A percentile compares a stretch with the other conserved stretches of the same genome.
phyloP scores from a whole-genome alignment of 2,329 filamentous ascomycete genomes.

The Aspergillus neotritici region DNA sequence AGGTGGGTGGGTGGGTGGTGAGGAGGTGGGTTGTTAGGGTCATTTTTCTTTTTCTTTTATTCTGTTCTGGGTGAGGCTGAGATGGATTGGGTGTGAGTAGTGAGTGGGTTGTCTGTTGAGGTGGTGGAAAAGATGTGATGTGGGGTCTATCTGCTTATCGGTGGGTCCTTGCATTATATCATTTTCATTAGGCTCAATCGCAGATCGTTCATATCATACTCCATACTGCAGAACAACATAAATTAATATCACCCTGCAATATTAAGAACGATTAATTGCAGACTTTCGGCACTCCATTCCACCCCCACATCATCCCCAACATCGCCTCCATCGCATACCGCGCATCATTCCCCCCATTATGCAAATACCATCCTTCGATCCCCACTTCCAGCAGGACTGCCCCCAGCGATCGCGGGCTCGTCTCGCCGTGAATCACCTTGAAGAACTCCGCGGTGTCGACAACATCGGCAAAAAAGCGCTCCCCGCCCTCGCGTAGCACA shows the following conservation, averaged over 20 bases:
- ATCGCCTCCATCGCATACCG: conserved; percentile 71
- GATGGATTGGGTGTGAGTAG: too few relatives aligned
- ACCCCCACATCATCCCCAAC: conserved; percentile 49
- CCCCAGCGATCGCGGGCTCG: conserved; percentile 53
- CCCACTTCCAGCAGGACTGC: conserved; percentile 59
- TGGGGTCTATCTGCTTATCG: too few relatives aligned
- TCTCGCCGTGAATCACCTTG: conserved; percentile 54
- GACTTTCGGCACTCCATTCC: not conserved
- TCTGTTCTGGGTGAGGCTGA: not conserved
- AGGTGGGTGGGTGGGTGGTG: conserved; percentile 42
- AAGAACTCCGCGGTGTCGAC: conserved; percentile 71
- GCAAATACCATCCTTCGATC: conserved; percentile 60
- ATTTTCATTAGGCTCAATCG: too few relatives aligned
- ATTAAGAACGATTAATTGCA: too few relatives aligned
- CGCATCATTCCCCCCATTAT: conserved; percentile 85
- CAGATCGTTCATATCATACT: too few relatives aligned
- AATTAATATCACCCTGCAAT: too few relatives aligned
- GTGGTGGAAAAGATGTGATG: not conserved
- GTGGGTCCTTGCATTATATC: too few relatives aligned
- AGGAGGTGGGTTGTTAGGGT: conserved; percentile 55
- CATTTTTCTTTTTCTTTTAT: conserved; percentile 17
- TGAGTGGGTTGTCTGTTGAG: not conserved
- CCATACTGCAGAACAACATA: too few relatives aligned
- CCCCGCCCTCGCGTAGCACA: conserved; percentile 17
- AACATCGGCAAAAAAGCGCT: conserved; percentile 52